phyloP scores from a whole-genome alignment of 495 filamentous ascomycete species.

The Penicillium ochrochloron region DNA sequence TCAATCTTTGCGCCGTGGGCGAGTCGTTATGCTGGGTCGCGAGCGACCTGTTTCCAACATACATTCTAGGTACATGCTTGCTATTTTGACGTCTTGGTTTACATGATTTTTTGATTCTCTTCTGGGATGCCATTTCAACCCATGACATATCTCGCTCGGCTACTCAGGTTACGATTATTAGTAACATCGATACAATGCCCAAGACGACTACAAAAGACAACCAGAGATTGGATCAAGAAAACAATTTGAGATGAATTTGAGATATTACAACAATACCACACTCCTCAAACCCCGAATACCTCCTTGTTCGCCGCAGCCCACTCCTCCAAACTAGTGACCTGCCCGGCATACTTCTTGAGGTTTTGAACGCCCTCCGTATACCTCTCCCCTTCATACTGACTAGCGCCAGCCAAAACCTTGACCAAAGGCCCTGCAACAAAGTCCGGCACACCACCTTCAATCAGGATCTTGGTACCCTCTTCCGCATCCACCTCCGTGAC shows the following conservation, averaged over 20 bases:
- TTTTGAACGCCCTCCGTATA: background rate
- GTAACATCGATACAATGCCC: background rate
- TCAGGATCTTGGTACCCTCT: background rate
- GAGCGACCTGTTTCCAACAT: background rate
- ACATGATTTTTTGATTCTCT: background rate
- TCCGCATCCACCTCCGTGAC: slow-evolving; percentile 9
- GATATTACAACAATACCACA: background rate
- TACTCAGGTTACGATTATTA: background rate
- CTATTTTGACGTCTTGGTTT: background rate
- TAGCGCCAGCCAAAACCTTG: background rate
- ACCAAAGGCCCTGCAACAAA: slow-evolving; percentile 4
- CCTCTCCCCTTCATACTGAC: background rate
- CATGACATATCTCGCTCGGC: background rate
- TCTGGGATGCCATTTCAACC: background rate
- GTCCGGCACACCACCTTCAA: slow-evolving; percentile 1
- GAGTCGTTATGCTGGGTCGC: background rate
- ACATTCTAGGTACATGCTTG: background rate
- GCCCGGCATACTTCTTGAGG: slow-evolving; percentile 6
- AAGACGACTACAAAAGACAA: background rate
- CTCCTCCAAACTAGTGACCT: slow-evolving; percentile 10
- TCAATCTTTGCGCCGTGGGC: background rate
- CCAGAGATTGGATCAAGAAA: background rate
- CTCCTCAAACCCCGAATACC: background rate
- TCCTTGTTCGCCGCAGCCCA: slow-evolving; percentile 10
- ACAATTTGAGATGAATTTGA: background rate